These are phyloP conservation scores for Macrolepiota albuminosa DNA, from an alignment of 768 basidiomycete genomes.

Conservation along the genomic window DNA sequence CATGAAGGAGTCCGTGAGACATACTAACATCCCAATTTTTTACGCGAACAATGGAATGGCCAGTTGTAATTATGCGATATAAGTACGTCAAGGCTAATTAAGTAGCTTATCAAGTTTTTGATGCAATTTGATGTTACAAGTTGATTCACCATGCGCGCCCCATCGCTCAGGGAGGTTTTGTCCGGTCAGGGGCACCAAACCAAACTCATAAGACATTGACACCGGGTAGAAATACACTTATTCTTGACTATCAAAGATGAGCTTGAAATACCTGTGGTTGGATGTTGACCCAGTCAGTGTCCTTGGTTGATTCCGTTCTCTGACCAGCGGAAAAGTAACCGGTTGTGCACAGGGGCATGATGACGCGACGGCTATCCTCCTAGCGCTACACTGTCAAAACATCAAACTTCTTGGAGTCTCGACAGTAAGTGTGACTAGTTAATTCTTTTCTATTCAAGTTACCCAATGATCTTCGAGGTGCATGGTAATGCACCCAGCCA, in stretches of 20 bases:
- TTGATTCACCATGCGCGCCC: background rate
- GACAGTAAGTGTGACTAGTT: slow-evolving; percentile 43
- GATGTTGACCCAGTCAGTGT: slow-evolving; percentile 62
- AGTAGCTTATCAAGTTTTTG: too few relatives aligned
- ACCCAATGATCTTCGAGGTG: slow-evolving; percentile 38
- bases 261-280: slow-evolving; percentile 43
- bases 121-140: background rate
- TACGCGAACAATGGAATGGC: too few relatives aligned
- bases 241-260: background rate
- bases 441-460: background rate
- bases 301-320: background rate
- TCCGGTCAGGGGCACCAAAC: too few relatives aligned
- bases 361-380: slow-evolving; percentile 79
- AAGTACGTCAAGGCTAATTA: too few relatives aligned
- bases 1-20: too few relatives aligned
- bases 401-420: slow-evolving; percentile 79
- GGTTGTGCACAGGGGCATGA: slow-evolving; percentile 66
- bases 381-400: slow-evolving; percentile 63
- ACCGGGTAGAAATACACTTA: background rate
- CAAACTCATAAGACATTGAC: background rate
- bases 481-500: slow-evolving; percentile 74
- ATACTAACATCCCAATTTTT: too few relatives aligned
- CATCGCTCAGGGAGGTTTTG: too few relatives aligned
- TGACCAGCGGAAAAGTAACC: background rate
- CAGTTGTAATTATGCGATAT: too few relatives aligned